phyloP scores from a whole-genome alignment of 306 rosid genomes.

The Prunus mongolica region DNA sequence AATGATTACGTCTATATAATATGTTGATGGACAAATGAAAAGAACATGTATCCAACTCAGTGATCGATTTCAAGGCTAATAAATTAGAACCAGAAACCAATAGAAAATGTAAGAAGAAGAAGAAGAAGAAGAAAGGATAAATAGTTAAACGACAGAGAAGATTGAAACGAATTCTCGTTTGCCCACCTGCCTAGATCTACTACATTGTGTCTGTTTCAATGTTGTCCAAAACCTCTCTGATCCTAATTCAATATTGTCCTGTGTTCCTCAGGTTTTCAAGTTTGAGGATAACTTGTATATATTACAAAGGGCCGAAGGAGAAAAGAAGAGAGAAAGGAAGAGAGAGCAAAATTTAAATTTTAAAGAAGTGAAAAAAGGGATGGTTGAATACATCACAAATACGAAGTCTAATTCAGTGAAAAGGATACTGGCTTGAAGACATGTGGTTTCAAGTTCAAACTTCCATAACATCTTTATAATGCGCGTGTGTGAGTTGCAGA shows the following conservation, averaged over 20 bases:
- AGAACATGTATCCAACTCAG: not conserved
- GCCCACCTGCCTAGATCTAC: not conserved
- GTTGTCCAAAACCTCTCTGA: not conserved
- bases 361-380: too few relatives aligned
- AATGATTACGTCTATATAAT: too few relatives aligned
- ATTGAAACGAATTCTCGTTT: not conserved
- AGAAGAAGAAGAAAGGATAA: not conserved
- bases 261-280: not conserved
- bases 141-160: not conserved
- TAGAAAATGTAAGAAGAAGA: too few relatives aligned
- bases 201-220: not conserved
- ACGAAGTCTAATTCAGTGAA: too few relatives aligned
- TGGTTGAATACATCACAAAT: too few relatives aligned
- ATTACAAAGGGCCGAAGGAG: too few relatives aligned
- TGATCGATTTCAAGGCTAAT: too few relatives aligned
- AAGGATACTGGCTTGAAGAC: too few relatives aligned
- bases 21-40: not conserved
- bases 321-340: not conserved
- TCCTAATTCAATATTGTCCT: not conserved
- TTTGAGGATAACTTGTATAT: too few relatives aligned
- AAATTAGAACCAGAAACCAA: not conserved
- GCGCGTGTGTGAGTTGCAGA: rapidly evolving
- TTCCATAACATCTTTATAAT: rapidly evolving
- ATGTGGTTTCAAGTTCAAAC: too few relatives aligned
- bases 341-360: not conserved